Evolutionary conservation across 352 stramenopile species (phyloP).

Genomic region (Elongisporangium undulatum): DNA sequence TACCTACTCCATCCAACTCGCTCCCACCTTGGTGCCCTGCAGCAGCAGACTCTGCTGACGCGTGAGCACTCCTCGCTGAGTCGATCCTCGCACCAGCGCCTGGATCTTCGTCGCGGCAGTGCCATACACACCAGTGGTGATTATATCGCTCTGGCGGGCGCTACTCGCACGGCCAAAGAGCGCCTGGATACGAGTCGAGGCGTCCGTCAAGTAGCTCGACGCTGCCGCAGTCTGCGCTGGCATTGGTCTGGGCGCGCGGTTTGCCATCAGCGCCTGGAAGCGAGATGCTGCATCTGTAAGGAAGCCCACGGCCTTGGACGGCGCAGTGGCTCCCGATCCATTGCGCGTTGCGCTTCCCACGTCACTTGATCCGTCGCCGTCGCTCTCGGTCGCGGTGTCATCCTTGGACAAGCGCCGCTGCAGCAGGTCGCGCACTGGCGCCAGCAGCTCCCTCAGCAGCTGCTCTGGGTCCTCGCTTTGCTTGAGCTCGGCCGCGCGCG

Average conservation of each 20-base stretch:
- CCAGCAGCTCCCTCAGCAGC: constrained; percentile 39
- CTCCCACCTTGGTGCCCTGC: constrained; percentile 63
- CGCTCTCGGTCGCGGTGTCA: background rate
- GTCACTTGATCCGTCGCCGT: background rate
- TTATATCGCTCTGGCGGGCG: constrained; percentile 18
- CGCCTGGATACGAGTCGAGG: constrained; percentile 6
- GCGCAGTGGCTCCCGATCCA: background rate
- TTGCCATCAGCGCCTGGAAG: constrained; percentile 30
- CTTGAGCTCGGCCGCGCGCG: constrained; percentile 34
- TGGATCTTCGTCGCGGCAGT: constrained; percentile 61
- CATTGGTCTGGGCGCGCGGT: constrained; percentile 2
- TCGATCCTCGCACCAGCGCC: constrained; percentile 55
- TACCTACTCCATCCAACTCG: background rate
- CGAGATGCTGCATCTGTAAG: constrained; percentile 32
- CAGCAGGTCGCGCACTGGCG: constrained; percentile 42
- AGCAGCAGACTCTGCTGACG: constrained; percentile 54
- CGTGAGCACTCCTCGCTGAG: constrained; percentile 38
- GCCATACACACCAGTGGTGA: background rate
- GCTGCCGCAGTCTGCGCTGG: background rate
- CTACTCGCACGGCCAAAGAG: constrained; percentile 7
- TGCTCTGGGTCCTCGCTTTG: constrained; percentile 28
- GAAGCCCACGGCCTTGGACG: constrained; percentile 4
- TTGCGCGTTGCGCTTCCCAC: background rate
- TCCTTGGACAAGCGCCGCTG: constrained; percentile 16
- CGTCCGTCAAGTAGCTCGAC: background rate